Percentiles rank a stretch among this genome's conserved stretches.
phyloP scores from a whole-genome alignment of 352 stramenopile species.

The Phytophthora lateralis region DNA sequence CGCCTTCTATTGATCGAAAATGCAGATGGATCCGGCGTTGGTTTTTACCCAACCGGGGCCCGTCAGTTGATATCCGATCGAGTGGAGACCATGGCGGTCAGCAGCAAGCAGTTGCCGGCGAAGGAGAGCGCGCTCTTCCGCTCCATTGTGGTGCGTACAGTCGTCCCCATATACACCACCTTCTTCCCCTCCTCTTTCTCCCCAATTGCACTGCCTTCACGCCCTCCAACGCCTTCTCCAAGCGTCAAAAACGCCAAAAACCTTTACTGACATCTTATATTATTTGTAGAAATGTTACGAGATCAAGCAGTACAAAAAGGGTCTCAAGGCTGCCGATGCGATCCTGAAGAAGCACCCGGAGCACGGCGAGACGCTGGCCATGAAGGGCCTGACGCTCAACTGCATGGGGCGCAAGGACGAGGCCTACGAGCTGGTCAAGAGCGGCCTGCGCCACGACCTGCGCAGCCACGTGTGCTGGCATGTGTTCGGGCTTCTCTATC shows the following conservation, averaged over 20 bases:
- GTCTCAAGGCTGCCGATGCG: constrained; percentile 93
- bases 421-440: constrained; percentile 96
- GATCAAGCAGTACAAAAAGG: constrained; percentile 99
- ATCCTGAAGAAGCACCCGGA: constrained; percentile 98
- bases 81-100: constrained; percentile 50
- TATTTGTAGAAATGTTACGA: constrained; percentile 95
- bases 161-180: not conserved
- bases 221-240: not conserved
- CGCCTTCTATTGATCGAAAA: constrained; percentile 5
- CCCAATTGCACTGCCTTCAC: not conserved
- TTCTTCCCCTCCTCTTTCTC: not conserved
- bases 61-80: constrained; percentile 26
- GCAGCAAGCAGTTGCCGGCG: constrained; percentile 83
- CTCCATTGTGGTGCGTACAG: constrained; percentile 88
- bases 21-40: not conserved
- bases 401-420: constrained; percentile 95
- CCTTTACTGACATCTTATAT: not conserved
- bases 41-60: constrained; percentile 27
- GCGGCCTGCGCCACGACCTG: constrained; percentile 92
- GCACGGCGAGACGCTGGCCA: constrained; percentile 97
- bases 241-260: not conserved
- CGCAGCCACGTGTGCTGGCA: constrained; percentile 99
- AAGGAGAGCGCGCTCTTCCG: constrained; percentile 97
- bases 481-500: constrained; percentile 97
- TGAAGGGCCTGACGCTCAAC: constrained; percentile 98